Percentiles rank a stretch among this genome's conserved stretches.
These are phyloP conservation scores for Pelomyxa schiedti DNA, from an alignment of 78 protist species.

Conservation along the genomic window DNA sequence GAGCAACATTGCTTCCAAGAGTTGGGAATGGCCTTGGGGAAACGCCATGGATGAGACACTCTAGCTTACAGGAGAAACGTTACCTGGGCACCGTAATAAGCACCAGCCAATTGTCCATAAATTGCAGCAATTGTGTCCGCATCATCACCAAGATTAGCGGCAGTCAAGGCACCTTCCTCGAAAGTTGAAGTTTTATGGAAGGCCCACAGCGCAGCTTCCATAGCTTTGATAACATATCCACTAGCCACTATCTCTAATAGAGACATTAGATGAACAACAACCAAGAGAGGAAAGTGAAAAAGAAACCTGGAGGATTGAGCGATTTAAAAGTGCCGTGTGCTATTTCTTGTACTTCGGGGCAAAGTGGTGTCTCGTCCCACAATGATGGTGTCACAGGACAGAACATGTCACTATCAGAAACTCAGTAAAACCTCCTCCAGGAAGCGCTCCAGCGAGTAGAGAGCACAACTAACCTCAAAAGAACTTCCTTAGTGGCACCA, in stretches of 20 bases:
- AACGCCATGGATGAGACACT: too few relatives aligned
- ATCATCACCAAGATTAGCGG: slow-evolving; percentile 28
- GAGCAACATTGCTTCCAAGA: too few relatives aligned
- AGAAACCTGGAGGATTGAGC: neutral
- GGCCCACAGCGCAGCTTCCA: slow-evolving; percentile 40
- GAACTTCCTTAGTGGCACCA: slow-evolving; percentile 16
- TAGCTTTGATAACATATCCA: slow-evolving; percentile 10
- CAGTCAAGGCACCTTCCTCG: slow-evolving; percentile 22
- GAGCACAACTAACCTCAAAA: neutral
- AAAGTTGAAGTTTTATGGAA: slow-evolving; percentile 7
- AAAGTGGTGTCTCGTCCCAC: slow-evolving; percentile 7
- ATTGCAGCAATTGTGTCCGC: slow-evolving; percentile 37
- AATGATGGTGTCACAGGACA: neutral
- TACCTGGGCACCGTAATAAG: slow-evolving; percentile 32
- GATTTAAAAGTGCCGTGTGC: slow-evolving; percentile 7
- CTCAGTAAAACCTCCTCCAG: too few relatives aligned
- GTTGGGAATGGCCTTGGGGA: too few relatives aligned
- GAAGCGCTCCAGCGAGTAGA: too few relatives aligned
- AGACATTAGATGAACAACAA: too few relatives aligned
- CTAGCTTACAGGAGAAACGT: too few relatives aligned
- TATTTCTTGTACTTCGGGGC: slow-evolving; percentile 7
- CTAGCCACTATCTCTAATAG: too few relatives aligned
- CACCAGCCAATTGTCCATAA: slow-evolving; percentile 34
- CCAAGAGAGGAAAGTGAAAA: too few relatives aligned
- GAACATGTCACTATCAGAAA: too few relatives aligned